Base-by-base conservation (phyloP, 805 yeast genomes). In the Zygotorulaspora chibaensis region DNA sequence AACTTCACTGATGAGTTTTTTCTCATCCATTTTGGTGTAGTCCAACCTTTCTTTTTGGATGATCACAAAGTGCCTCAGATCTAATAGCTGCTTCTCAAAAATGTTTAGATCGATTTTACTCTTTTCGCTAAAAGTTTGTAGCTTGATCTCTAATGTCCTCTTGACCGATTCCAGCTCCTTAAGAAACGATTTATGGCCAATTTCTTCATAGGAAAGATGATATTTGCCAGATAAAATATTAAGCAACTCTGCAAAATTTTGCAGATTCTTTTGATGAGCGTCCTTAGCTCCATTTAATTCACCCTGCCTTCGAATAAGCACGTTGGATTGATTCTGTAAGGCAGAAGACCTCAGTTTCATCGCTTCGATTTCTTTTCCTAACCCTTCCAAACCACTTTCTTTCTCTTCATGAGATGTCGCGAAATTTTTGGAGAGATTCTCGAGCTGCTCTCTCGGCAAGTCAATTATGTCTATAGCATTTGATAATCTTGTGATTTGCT, bases 291-390 rank as follows among this genome's bases (percentile, higher is more conserved):
- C 76, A 42, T 70, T 68, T 37, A 82, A 63, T 40, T 77, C 73
- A 4, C 91, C 95, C 50, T 79, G 80, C 40, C 67, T 56, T 27
- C 79, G 66, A 1, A 76, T 73, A 8, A 71, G 59, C 1, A 56
- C 48, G 47, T 70, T 72, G 30, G 68, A 68, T 1, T 62, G 52
- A 1, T 50, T 46, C 51, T 80, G 69, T 2, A 58, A 30, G 0
- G 30, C 35, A 3, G 58, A 55, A 3, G 72, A 53, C 2, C 52
- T 46, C 0, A 28, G 43, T 33, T 66, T 70, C 34, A 55, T 38
- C 1, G 31, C 13, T 3, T 46, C 44, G 2, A 71, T 52, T 3
- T 53, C 45, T 1, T 26, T 40, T 17, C 65, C 68, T 13, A 65
- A 30, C 1, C 45, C 40, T 2, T 48, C 50, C 3, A 72, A 56